These are phyloP conservation scores for Macrotyloma uniflorum DNA, from an alignment of 306 rosid genomes.

Conservation along the genomic window DNA sequence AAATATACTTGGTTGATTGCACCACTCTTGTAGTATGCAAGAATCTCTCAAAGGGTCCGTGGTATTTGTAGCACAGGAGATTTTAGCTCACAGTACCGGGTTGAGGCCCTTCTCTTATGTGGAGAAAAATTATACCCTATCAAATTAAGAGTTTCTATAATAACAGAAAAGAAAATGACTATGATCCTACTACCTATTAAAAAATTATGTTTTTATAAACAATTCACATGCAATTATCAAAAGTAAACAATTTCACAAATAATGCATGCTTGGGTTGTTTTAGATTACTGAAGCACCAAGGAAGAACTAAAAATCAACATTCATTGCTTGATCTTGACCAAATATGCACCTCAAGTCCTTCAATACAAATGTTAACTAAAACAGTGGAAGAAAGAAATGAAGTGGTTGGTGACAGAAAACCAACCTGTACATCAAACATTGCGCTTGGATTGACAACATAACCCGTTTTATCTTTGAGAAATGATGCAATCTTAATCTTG, in stretches of 20 bases:
- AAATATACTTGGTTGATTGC: neutral
- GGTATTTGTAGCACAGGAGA: neutral
- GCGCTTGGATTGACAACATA: conserved; percentile 82
- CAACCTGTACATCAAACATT: conserved; percentile 92
- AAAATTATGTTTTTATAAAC: too few species aligned
- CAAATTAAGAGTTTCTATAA: neutral
- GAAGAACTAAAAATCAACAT: neutral
- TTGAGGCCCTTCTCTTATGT: neutral
- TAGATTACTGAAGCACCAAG: neutral
- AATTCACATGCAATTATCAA: neutral
- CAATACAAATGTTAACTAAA: neutral
- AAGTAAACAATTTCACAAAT: neutral
- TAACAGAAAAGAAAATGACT: neutral
- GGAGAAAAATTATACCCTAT: neutral
- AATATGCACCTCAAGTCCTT: conserved; percentile 10
- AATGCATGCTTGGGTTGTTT: neutral
- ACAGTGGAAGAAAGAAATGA: conserved; percentile 12
- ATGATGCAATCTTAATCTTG: conserved; percentile 76
- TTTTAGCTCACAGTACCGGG: neutral
- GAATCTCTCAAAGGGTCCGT: neutral
- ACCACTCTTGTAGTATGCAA: neutral
- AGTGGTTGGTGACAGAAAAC: conserved; percentile 31
- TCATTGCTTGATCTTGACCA: neutral
- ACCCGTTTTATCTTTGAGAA: conserved; percentile 83
- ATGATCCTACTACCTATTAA: neutral